Percentiles rank a stretch among this genome's conserved stretches.
These are phyloP conservation scores for Penicillium lagena DNA, from an alignment of 495 filamentous ascomycete genomes.

Conservation along the genomic window DNA sequence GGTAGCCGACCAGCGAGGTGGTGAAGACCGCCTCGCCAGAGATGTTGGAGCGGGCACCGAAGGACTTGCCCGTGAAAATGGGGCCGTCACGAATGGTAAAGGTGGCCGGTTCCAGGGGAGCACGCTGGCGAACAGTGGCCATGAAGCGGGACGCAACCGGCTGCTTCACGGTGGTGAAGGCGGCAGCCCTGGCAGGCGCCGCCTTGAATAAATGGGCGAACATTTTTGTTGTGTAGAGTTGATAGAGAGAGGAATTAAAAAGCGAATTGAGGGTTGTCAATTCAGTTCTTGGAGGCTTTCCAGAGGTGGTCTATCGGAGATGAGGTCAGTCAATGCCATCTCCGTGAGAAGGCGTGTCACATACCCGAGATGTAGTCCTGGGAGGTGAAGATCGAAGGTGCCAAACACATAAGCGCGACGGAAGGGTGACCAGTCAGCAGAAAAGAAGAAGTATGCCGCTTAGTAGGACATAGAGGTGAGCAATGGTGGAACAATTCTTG, in stretches of 20 bases:
- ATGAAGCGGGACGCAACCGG: constrained; percentile 53
- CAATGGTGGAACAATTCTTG: constrained; percentile 13
- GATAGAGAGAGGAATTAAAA: constrained; percentile 6
- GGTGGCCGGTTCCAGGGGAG: constrained; percentile 72
- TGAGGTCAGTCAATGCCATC: constrained; percentile 28
- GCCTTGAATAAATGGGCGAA: constrained; percentile 60
- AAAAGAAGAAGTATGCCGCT: constrained; percentile 8
- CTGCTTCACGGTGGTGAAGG: constrained; percentile 45
- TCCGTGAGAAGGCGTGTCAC: constrained; percentile 16
- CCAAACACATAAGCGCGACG: constrained; percentile 88
- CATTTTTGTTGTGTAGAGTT: constrained; percentile 46
- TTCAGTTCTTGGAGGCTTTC: constrained; percentile 84
- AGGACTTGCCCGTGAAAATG: constrained; percentile 89
- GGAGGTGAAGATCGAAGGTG: constrained; percentile 90
- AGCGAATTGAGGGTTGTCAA: constrained; percentile 7
- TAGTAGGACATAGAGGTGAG: background rate
- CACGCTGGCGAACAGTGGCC: constrained; percentile 65
- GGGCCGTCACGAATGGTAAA: constrained; percentile 95
- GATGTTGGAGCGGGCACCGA: constrained; percentile 85
- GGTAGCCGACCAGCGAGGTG: constrained; percentile 88
- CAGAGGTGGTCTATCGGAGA: constrained; percentile 79
- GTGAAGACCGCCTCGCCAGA: constrained; percentile 95
- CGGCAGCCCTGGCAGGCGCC: constrained; percentile 46
- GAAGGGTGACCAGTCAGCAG: constrained; percentile 34
- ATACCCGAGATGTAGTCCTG: constrained; percentile 97